phyloP scores from a whole-genome alignment of 2,329 filamentous ascomycete species.

The Paecilomyces variotii region DNA sequence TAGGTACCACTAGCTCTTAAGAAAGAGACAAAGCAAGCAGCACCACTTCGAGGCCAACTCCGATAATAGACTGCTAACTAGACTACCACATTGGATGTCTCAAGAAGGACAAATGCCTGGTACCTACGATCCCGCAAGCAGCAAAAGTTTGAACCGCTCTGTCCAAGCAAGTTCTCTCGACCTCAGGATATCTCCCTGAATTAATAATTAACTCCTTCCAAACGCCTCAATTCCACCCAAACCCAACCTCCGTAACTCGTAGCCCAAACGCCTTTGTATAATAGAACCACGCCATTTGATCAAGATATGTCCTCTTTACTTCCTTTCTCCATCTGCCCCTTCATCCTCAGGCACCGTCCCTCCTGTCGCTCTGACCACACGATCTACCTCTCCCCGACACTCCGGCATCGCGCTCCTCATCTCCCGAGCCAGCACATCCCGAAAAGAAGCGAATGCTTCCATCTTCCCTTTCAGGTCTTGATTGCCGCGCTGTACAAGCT shows the following conservation, averaged over 20 bases:
- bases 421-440: slow-evolving; percentile 51
- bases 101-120: background rate
- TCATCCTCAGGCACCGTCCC: slow-evolving; percentile 5
- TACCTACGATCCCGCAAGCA: background rate
- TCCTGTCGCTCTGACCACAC: slow-evolving; percentile 39
- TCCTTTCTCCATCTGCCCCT: background rate
- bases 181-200: too few species aligned
- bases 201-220: background rate
- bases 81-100: background rate
- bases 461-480: slow-evolving; percentile 54
- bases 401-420: slow-evolving; percentile 53
- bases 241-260: background rate
- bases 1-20: background rate
- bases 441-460: slow-evolving; percentile 51
- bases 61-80: background rate
- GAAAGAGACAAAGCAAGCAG: background rate
- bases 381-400: slow-evolving; percentile 45
- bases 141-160: background rate
- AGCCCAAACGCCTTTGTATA: slow-evolving; percentile 6
- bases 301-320: background rate
- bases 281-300: background rate
- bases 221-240: background rate
- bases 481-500: slow-evolving; percentile 55
- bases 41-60: background rate
- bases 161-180: too few species aligned